Percentiles rank a stretch among this genome's conserved stretches.
phyloP scores from a whole-genome alignment of 768 basidiomycete species.

The Scleroderma bovista region DNA sequence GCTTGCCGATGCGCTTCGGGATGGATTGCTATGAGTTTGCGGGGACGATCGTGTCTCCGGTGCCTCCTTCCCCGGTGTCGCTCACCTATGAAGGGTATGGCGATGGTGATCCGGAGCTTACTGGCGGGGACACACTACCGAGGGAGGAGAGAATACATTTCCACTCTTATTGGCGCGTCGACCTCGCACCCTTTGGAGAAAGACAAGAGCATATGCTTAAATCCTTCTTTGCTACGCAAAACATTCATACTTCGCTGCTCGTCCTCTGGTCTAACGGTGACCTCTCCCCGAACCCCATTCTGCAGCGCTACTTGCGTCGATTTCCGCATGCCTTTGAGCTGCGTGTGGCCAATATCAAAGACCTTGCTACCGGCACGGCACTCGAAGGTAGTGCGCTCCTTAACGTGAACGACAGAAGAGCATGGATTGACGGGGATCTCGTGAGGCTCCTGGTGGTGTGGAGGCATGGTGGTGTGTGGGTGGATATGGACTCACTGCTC shows the following conservation, averaged over 20 bases:
- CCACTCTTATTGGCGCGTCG: slow-evolving; percentile 93
- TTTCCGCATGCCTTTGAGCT: slow-evolving; percentile 73
- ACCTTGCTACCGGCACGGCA: slow-evolving; percentile 69
- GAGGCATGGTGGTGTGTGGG: slow-evolving; percentile 90
- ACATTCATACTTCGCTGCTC: slow-evolving; percentile 53
- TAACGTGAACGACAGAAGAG: slow-evolving; percentile 62
- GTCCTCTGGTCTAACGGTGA: slow-evolving; percentile 93
- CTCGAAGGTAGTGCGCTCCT: slow-evolving; percentile 64
- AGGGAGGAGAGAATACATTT: slow-evolving; percentile 53
- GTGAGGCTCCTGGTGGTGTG: slow-evolving; percentile 85
- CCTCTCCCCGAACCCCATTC: slow-evolving; percentile 47
- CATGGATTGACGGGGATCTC: slow-evolving; percentile 94
- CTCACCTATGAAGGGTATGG: neutral
- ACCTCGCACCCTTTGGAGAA: slow-evolving; percentile 73
- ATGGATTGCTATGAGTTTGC: slow-evolving; percentile 94
- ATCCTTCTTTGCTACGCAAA: slow-evolving; percentile 92
- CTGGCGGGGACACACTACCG: slow-evolving; percentile 1
- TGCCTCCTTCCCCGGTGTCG: slow-evolving; percentile 11
- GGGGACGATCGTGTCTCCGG: slow-evolving; percentile 56
- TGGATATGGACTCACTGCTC: slow-evolving; percentile 95
- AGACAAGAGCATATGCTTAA: slow-evolving; percentile 90
- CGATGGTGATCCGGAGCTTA: neutral
- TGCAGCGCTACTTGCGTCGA: slow-evolving; percentile 51
- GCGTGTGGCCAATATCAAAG: slow-evolving; percentile 58
- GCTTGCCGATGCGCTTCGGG: slow-evolving; percentile 70